Evolutionary conservation across 2,329 filamentous ascomycete species (phyloP), one percentile per base, ranked within the genome.

Genomic region (Cyphellophora europaea): DNA sequence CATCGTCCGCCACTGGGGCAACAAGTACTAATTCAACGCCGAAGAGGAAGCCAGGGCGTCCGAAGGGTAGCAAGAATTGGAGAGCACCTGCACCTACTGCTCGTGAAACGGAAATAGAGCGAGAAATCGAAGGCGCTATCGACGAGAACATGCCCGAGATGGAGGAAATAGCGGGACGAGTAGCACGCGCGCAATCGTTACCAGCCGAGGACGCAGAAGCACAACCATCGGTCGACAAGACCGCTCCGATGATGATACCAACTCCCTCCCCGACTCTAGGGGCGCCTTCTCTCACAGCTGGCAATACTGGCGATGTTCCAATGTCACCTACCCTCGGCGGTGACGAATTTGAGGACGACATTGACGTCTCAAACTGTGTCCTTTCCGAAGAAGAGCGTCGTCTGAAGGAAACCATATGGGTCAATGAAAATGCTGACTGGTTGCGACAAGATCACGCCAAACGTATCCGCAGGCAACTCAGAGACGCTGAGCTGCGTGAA

Each of bases 361-460:
- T 79, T 0, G 91, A 98, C 57, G 86, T 98, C 4, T 65, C 72
- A 40, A 82, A 82, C 49, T 94, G 88, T 52, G 60, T 87, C 21
- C 69, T 96, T 4, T 73, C 71, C 0, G 72, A 79, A 1, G 73
- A 76, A 3, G 88, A 96, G 60, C 74, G 79, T 2, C 73, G 73
- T 19, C 75, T 87, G 53, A 96, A 95, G 57, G 88, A 95, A 57
- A 77, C 78, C 40, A 83, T 96, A 34, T 98, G 91, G 91, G 78
- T 93, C 28, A 88, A 89, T 40, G 79, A 88, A 54, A 96, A 98
- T 58, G 87, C 91, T 55, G 86, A 93, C 47, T 98, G 88, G 74
- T 69, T 98, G 25, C 82, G 89, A 6, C 74, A 78, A 32, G 82
- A 93, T 53, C 87, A 95, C 53, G 77, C 83, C 41, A 93, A 91